Evolutionary conservation across 768 basidiomycete genomes (phyloP), one percentile per base, ranked within the genome.

Genomic region (Russula earlei): DNA sequence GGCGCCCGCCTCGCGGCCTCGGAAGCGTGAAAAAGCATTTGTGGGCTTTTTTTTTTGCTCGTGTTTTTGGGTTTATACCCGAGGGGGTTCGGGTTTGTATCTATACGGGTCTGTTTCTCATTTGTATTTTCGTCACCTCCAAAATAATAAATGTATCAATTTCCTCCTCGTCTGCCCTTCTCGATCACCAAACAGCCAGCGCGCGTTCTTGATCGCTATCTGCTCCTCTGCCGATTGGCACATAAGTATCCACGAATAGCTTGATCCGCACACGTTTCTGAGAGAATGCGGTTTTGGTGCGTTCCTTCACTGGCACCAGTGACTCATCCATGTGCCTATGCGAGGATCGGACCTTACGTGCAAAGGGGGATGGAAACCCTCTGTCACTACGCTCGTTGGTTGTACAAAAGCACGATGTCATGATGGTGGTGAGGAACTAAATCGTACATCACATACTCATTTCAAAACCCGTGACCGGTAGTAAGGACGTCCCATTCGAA

Each of bases 1-100:
- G 56, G 59, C 27, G 52, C 59, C 27, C 59, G 62, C 8, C 52
- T 62, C 40, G 33, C 52, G 31, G 47, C 54, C 14, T 61, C 62
- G 17, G 59, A 62, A 33, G 56, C 52, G 19, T 54, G 20, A 53
- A 46, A 49, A 31, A 6, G 36, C 49, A n/a, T 25, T 3, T 17
- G 10, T 11, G 41, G 20, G 37, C n/a, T 17, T 9, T 37, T 29
- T 25, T 14, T 43, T 36, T 33, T 25, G 25, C 22, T 37, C 22
- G 17, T 33, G 45, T 37, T 53, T 49, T 24, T 22, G 38, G 52
- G 31, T 37, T 22, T 24, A 17, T 31, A 40, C n/a, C 27, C 56
- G 46, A 48, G 52, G 41, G 41, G 7, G 33, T 31, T 53, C 34
- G 52, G 56, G 41, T 43, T 38, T 58, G 56, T 58, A 58, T 58